Evolutionary conservation across 148 eudicot genomes (phyloP).

Genomic region (Limonium bicolor): DNA sequence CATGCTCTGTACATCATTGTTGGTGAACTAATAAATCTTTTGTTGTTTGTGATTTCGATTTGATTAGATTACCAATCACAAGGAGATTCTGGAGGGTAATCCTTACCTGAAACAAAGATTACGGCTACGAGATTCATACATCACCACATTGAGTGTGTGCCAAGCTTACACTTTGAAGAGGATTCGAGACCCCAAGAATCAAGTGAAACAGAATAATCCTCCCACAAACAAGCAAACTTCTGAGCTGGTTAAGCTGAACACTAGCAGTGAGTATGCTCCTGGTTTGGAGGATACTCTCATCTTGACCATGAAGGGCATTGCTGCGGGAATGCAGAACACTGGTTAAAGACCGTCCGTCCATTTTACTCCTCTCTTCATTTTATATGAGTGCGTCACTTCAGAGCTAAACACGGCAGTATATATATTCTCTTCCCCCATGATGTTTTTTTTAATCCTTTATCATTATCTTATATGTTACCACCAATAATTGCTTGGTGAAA

Average conservation of each 20-base stretch:
- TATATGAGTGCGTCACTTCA: no score
- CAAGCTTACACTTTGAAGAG: conserved; percentile 12
- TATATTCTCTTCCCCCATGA: no score
- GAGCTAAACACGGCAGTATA: no score
- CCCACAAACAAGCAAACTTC: no score
- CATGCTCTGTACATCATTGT: no score
- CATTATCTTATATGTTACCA: no score
- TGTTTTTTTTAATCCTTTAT: no score
- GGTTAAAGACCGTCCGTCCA: no score
- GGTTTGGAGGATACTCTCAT: conserved; percentile 97
- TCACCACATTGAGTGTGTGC: conserved; percentile 8
- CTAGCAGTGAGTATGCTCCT: conserved; percentile 88
- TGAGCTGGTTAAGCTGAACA: conserved; percentile 76
- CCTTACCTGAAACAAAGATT: conserved; percentile 12
- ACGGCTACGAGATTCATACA: conserved; percentile 10
- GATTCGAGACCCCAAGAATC: conserved; percentile 9
- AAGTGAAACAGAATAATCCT: conserved; percentile 9
- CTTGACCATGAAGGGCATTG: conserved; percentile 99
- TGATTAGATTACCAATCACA: conserved; percentile 9
- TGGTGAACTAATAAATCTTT: neutral
- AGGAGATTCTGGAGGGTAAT: conserved; percentile 9
- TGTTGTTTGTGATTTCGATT: neutral
- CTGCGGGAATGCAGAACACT: conserved; percentile 97
- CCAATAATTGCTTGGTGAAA: no score
- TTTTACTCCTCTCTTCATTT: no score